Base-by-base conservation (phyloP, 2,329 filamentous ascomycete species). In the Xylariaceae sp. region DNA sequence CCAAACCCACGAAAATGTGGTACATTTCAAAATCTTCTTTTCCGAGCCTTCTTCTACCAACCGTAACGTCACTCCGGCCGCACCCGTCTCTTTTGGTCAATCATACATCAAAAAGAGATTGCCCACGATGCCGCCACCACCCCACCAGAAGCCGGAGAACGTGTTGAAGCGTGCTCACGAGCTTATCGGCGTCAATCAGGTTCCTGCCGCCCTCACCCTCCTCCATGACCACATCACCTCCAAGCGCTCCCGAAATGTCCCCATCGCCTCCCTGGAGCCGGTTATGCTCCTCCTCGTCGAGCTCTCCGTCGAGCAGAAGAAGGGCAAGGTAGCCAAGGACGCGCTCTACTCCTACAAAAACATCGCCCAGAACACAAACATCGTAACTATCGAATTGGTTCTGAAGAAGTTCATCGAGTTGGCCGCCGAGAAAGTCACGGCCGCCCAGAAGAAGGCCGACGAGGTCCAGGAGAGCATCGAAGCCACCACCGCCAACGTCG, bases 341-440 rank as follows among this genome's bases (percentile, higher is more conserved):
- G 94, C 94, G 63, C 84, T 99, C 53, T 99, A 97, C 77, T 94
- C 97, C 77, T 99, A 99, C 85, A 99, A 99, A 84, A 99, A 99
- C 77, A 97, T 97, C 68, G 93, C 92, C 58, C 94, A 99, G 77
- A 99, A 99, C 80, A 96, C 93, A 69, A 97, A 97, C 74, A 92
- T 99, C 67, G 92, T 86, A 69, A 99, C 94, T 63, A 99, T 99
- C 75, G 94, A 97, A 87, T 81, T 96, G 68, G 94, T 99, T 67
- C 85, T 99, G 71, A 96, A 96, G 79, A 92, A 89, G 75, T 99
- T 99, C 78, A 97, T 99, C 78, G 91, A 97, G 77, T 84, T 97
- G 66, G 93, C 94, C 68, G 93, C 96, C 75, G 85, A 90, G 69
- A 99, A 97, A 81, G 94, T 99, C 70, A 94, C 91, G 66, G 90